These are phyloP conservation scores for Acanthamoeba sp. DNA, from an alignment of 208 protist genomes.

Conservation along the genomic window DNA sequence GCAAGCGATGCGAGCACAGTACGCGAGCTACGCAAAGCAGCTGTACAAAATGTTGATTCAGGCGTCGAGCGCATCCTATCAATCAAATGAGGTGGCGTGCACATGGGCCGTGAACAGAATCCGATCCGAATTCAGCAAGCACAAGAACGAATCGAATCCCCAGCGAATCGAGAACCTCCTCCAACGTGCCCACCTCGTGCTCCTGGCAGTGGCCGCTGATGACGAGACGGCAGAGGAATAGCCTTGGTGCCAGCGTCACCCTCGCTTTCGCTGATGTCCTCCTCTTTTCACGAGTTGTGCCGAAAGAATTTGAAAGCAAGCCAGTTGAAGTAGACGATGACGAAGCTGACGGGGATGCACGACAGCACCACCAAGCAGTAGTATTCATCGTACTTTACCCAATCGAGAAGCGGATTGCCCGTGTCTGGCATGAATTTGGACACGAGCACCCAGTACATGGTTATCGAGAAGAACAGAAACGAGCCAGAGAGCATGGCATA, in stretches of 20 bases:
- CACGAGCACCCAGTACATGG: slow-evolving; percentile 80
- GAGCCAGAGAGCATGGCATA: slow-evolving; percentile 77
- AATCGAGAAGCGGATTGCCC: slow-evolving; percentile 79
- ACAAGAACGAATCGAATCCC: slow-evolving; percentile 29
- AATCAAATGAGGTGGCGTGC: slow-evolving; percentile 49
- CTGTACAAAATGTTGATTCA: slow-evolving; percentile 69
- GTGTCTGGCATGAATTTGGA: slow-evolving; percentile 79
- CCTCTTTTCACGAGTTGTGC: slow-evolving; percentile 76
- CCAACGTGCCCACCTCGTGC: slow-evolving; percentile 22
- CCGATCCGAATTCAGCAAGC: slow-evolving; percentile 41
- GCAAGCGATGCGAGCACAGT: slow-evolving; percentile 27
- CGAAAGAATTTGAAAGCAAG: slow-evolving; percentile 82
- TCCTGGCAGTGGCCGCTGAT: slow-evolving; percentile 27
- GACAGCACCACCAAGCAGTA: slow-evolving; percentile 79
- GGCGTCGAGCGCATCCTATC: neutral
- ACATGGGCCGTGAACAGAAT: slow-evolving; percentile 58
- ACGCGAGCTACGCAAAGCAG: slow-evolving; percentile 65
- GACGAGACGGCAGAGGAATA: neutral
- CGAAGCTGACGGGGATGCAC: slow-evolving; percentile 77
- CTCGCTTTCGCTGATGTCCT: neutral
- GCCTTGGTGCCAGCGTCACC: neutral
- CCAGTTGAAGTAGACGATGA: slow-evolving; percentile 82
- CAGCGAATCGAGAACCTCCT: slow-evolving; percentile 59
- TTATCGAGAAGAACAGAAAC: slow-evolving; percentile 77
- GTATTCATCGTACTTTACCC: slow-evolving; percentile 82